Base-by-base conservation (phyloP, 1,284 basidiomycete species). In the Inonotus obliquus region DNA sequence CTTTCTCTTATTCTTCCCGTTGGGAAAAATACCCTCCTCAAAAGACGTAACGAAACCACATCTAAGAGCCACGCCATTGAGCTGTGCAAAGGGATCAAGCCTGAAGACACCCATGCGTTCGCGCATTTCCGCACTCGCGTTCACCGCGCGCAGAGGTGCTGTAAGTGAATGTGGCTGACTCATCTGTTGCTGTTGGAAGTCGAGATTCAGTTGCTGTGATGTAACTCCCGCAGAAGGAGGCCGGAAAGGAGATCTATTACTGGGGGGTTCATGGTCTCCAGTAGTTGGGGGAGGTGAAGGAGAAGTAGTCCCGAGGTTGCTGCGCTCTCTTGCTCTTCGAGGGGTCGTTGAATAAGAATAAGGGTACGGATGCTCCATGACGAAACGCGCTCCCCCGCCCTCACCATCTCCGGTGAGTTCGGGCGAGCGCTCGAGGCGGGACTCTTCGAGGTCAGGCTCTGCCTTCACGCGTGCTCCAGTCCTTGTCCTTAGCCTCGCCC, bases 71-170 rank as follows among this genome's bases (percentile, higher is more conserved):
- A 74, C 75, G 62, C 77, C 79, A 61, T 79, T 82, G 65, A 89
- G 85, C 70, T 87, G 82, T 9, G 86, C 80, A 67, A 91, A 91
- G 0, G 87, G 88, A 69, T 91, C 85, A 65, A 91, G 79, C 10
- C 89, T 80, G 71, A 91, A 89, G 13, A 85, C 82, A 60, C 81
- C 80, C 88, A 91, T 91, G 82, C 89, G 83, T 57, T 76, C 75
- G 56, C 83, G 81, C 88, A 89, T 89, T 47, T 79, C 78, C 52
- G 79, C 76, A 63, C 79, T 78, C 1, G 87, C 87, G 66, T 87
- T 83, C 0, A 85, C 88, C 13, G 88, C 87, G 53, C 88, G 85
- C 9, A 89, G 79, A 4, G 88, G 87, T n/a, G 63, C 63, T 3
- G 63, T 64, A 19, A 64, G 54, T n/a, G 55, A 14, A 35, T 58